These are phyloP conservation scores for Cercospora janseana DNA, from an alignment of 2,329 filamentous ascomycete genomes.

Conservation along the genomic window DNA sequence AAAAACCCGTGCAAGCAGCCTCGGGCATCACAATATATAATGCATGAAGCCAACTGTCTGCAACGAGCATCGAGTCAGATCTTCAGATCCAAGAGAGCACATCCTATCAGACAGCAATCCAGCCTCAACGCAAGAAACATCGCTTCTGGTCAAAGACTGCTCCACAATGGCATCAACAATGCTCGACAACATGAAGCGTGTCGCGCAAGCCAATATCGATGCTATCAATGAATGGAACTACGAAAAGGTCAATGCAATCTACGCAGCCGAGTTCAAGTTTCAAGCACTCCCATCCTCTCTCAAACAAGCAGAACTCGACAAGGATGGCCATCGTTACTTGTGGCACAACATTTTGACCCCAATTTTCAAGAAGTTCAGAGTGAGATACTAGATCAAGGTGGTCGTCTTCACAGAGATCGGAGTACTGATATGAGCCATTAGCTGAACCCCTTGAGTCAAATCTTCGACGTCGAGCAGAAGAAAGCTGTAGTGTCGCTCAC, in stretches of 20 bases:
- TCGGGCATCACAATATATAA: background rate
- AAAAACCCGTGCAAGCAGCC: background rate
- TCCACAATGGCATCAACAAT: background rate
- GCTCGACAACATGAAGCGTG: constrained; percentile 1
- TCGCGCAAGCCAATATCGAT: background rate
- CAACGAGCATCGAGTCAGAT: background rate
- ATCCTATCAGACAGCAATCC: background rate
- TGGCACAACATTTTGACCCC: constrained; percentile 5
- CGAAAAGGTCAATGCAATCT: background rate
- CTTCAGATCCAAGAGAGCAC: too few species aligned
- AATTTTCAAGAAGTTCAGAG: constrained; percentile 3
- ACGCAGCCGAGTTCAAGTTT: background rate
- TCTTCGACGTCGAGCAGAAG: background rate
- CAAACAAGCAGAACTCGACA: background rate
- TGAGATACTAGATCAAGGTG: background rate
- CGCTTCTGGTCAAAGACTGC: background rate
- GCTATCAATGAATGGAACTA: constrained; percentile 4
- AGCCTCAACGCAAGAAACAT: background rate
- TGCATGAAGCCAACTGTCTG: background rate
- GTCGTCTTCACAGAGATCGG: background rate
- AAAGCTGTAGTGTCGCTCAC: background rate
- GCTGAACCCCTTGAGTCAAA: background rate
- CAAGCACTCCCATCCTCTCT: constrained; percentile 2
- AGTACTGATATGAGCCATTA: background rate
- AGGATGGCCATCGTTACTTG: background rate